These are phyloP conservation scores for Candida ulmi DNA, from an alignment of 805 yeast species.

Conservation along the genomic window DNA sequence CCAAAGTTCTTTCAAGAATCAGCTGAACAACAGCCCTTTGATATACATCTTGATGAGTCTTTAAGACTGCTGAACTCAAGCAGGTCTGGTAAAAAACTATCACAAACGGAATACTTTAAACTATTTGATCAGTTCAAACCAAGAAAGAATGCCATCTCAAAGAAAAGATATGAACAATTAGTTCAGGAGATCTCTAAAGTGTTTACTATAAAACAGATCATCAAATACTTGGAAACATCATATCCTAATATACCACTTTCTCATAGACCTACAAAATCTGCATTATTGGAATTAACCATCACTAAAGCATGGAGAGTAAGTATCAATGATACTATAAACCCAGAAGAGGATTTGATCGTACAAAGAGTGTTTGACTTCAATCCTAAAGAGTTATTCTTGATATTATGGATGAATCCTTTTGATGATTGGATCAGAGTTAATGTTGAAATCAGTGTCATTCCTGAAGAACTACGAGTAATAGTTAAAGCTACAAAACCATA, in stretches of 20 bases:
- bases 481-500: slow-evolving; percentile 18
- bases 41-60: neutral
- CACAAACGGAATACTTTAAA: slow-evolving; percentile 5
- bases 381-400: slow-evolving; percentile 15
- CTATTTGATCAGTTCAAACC: slow-evolving; percentile 13
- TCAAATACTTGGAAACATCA: slow-evolving; percentile 5
- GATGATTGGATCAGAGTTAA: slow-evolving; percentile 22
- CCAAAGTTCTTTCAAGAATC: slow-evolving; percentile 1
- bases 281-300: slow-evolving; percentile 6
- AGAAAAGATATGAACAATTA: slow-evolving; percentile 15
- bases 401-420: slow-evolving; percentile 16
- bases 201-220: slow-evolving; percentile 14
- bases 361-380: slow-evolving; percentile 16
- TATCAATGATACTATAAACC: slow-evolving; percentile 9
- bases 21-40: slow-evolving; percentile 2
- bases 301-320: slow-evolving; percentile 13
- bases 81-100: slow-evolving; percentile 4
- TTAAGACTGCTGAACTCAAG: slow-evolving; percentile 8
- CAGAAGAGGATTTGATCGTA: slow-evolving; percentile 13
- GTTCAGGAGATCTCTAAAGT: slow-evolving; percentile 6
- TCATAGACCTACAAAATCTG: slow-evolving; percentile 4
- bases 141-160: slow-evolving; percentile 8
- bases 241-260: slow-evolving; percentile 4
- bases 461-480: slow-evolving; percentile 16
- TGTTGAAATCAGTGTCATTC: slow-evolving; percentile 17